These are phyloP conservation scores for Bromus sterilis DNA, from an alignment of 176 grass and related monocot genomes.

Conservation along the genomic window DNA sequence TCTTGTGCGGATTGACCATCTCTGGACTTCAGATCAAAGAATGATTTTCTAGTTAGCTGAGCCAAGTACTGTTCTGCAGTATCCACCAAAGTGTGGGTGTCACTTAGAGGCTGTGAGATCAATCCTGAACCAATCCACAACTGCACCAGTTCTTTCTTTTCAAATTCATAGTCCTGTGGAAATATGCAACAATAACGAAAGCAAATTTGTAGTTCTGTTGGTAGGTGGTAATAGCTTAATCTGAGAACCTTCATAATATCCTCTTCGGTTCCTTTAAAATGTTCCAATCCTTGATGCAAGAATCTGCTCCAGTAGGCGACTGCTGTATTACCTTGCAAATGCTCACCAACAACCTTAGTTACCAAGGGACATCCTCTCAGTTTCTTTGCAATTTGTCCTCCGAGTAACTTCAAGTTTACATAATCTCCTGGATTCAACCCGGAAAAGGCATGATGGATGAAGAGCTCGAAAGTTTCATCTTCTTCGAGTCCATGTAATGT, in stretches of 20 bases:
- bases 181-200: constrained; percentile 62
- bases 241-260: constrained; percentile 31
- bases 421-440: not conserved
- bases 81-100: not conserved
- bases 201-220: constrained; percentile 35
- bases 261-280: constrained; percentile 14
- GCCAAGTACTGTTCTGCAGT: constrained; percentile 14
- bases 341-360: constrained; percentile 31
- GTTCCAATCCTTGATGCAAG: not conserved
- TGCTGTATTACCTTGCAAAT: constrained; percentile 13
- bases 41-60: constrained; percentile 42
- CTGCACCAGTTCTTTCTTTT: constrained; percentile 10
- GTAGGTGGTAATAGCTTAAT: constrained; percentile 40
- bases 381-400: constrained; percentile 24
- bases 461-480: constrained; percentile 23
- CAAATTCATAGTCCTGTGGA: not conserved
- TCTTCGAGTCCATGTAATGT: constrained; percentile 20
- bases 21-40: constrained; percentile 16
- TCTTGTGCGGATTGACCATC: too few species aligned
- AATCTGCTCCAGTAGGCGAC: constrained; percentile 15
- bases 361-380: constrained; percentile 44
- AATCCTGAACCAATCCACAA: constrained; percentile 51
- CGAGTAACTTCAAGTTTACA: not conserved
- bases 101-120: not conserved
- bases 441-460: constrained; percentile 27